Conservation (phyloP, 1,284 basidiomycete species). For the Fomitiporia mediterranea region DNA sequence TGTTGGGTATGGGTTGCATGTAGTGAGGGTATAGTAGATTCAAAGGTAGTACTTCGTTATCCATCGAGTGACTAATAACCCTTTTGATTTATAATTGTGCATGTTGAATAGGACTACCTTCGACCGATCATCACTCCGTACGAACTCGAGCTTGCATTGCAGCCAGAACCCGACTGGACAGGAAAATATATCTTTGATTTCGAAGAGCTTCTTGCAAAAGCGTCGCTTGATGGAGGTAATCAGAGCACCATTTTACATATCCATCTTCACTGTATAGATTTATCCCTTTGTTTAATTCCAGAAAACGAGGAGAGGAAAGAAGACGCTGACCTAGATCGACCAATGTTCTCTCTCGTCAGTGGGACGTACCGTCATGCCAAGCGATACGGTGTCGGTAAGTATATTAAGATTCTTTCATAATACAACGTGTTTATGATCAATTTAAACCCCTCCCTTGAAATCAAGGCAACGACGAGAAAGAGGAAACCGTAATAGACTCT, state of each 20-base stretch:
- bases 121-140: conserved; percentile 93
- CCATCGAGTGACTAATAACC: not conserved
- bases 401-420: not conserved
- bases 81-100: not conserved
- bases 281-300: conserved; percentile 6
- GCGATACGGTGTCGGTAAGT: conserved; percentile 44
- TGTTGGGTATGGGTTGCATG: conserved; percentile 95
- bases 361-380: conserved; percentile 82
- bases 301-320: conserved; percentile 22
- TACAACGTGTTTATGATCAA: not conserved
- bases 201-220: conserved; percentile 55
- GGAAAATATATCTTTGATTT: conserved; percentile 84
- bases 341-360: conserved; percentile 82
- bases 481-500: not conserved
- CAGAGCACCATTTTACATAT: not conserved
- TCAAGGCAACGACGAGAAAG: not conserved
- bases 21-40: conserved; percentile 85
- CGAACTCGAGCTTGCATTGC: conserved; percentile 84
- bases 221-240: conserved; percentile 17
- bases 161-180: conserved; percentile 64
- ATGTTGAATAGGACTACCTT: conserved; percentile 67
- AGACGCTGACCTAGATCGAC: conserved; percentile 54
- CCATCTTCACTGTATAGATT: not conserved
- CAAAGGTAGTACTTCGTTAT: conserved; percentile 46
- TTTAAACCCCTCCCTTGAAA: not conserved